Percentiles rank a stretch among this genome's conserved stretches.
These are phyloP conservation scores for Sanghuangporus baumii DNA, from an alignment of 1,284 basidiomycete species.

Conservation along the genomic window DNA sequence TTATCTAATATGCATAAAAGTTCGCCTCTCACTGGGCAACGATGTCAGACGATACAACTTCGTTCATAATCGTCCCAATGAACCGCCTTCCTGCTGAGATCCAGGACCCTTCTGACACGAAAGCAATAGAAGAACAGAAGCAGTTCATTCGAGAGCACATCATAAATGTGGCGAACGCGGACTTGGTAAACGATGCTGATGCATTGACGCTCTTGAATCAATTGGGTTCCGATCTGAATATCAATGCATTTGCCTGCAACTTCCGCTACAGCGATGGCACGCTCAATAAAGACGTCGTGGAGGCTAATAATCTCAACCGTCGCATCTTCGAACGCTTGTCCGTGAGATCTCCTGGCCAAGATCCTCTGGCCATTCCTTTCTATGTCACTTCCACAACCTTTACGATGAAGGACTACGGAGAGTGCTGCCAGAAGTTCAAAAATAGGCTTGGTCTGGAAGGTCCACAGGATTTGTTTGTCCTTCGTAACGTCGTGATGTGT, in stretches of 20 bases:
- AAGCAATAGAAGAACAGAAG: constrained; percentile 29
- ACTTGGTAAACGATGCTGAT: constrained; percentile 30
- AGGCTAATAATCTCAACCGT: constrained; percentile 39
- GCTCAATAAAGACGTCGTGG: constrained; percentile 36
- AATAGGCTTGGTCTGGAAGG: constrained; percentile 32
- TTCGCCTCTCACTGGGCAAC: constrained; percentile 36
- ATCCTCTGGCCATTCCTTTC: constrained; percentile 28
- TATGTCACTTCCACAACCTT: constrained; percentile 34
- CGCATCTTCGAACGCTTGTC: constrained; percentile 37
- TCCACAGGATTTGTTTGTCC: constrained; percentile 31
- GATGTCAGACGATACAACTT: constrained; percentile 30
- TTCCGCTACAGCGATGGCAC: constrained; percentile 31
- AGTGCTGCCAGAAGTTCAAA: constrained; percentile 31
- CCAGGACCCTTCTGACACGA: constrained; percentile 10
- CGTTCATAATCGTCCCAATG: constrained; percentile 34
- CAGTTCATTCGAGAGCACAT: constrained; percentile 35
- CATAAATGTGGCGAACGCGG: constrained; percentile 28
- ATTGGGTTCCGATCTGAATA: constrained; percentile 39
- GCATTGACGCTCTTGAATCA: constrained; percentile 28
- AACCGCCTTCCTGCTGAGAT: constrained; percentile 27
- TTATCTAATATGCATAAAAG: constrained; percentile 16
- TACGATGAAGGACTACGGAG: constrained; percentile 30
- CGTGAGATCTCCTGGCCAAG: constrained; percentile 26
- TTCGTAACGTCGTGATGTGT: constrained; percentile 39
- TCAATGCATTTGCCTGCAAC: constrained; percentile 43